Evolutionary conservation across 257 asterid species (phyloP), one percentile per base, ranked within the genome.

Genomic region (Lithospermum erythrorhizon): DNA sequence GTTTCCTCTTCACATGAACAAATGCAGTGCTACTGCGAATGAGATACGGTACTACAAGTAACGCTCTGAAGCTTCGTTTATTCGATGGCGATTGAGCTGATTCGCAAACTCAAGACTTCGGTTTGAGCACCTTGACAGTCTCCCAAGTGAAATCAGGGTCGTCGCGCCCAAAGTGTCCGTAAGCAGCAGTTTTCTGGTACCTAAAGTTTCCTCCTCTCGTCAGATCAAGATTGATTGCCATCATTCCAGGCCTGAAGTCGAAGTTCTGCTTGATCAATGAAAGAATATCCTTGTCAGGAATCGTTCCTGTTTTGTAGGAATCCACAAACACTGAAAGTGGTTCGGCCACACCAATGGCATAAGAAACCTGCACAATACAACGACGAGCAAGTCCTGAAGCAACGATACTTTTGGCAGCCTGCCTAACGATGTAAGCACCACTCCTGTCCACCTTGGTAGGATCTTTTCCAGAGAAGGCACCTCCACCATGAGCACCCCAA

Each of bases 401-500:
- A 1, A 88, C 96, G 64, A 88, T 79, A 25, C 96, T 88, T 81
- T 88, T 85, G n/a, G 96, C 96, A 48, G 96, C 96, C 70, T 88
- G 96, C 75, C 96, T 81, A 24, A 85, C 95, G 61, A 88, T 70
- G 58, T 88, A 85, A 1, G 96, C 96, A 47, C 96, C 96, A 53
- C 96, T 87, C 76, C 96, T 85, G 53, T 87, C 96, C 78, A 87
- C 96, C 84, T 87, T 87, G 9, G 96, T 87, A 0, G 96, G 96
- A 22, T 87, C 96, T 68, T 87, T 87, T 47, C 96, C 96, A 13
- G 94, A 87, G 76, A 87, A 87, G 29, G 96, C 96, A 64, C 96
- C 96, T 1, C 96, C 96, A 29, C 96, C 96, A 2, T 87, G 96
- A 29, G 96, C 96, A 27, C 96, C 96, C 96, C 96, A 87, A 22